Conservation (phyloP, 2,329 filamentous ascomycete species). For the Aspergillus thermomutatus region DNA sequence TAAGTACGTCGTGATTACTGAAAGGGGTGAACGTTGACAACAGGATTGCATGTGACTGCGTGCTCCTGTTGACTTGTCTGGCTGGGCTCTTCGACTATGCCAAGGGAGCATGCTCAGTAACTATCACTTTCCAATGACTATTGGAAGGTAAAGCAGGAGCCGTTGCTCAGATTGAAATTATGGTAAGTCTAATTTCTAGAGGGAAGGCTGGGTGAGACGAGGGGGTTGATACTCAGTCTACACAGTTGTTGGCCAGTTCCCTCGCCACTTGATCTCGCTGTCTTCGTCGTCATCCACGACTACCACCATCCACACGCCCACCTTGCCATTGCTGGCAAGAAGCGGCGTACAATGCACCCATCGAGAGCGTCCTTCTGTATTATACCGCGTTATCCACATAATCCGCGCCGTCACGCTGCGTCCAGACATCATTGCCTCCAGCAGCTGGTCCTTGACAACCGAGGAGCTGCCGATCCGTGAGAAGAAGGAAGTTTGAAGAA, state of each 20-base stretch:
- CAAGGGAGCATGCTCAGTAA: no score
- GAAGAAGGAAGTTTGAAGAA: constrained; percentile 57
- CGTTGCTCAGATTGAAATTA: no score
- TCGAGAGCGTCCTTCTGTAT: constrained; percentile 58
- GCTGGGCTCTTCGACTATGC: no score
- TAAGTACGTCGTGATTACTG: no score
- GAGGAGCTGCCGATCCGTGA: constrained; percentile 45
- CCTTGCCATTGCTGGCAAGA: constrained; percentile 61
- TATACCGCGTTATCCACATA: constrained; percentile 59
- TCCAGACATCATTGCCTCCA: constrained; percentile 62
- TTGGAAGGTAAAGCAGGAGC: no score
- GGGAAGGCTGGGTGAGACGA: no score
- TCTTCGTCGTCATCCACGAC: constrained; percentile 63
- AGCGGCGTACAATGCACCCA: constrained; percentile 79
- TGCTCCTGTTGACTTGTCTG: no score
- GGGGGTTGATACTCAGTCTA: neutral
- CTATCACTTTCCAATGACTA: no score
- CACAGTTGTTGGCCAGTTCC: neutral
- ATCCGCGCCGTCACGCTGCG: constrained; percentile 72
- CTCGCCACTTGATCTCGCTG: neutral
- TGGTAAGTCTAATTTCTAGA: no score
- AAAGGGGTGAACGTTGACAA: no score
- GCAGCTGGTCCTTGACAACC: constrained; percentile 52
- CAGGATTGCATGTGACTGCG: no score
- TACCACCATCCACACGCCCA: constrained; percentile 77